Base-by-base conservation (phyloP, 768 basidiomycete species). In the Crassisporium funariophilum region DNA sequence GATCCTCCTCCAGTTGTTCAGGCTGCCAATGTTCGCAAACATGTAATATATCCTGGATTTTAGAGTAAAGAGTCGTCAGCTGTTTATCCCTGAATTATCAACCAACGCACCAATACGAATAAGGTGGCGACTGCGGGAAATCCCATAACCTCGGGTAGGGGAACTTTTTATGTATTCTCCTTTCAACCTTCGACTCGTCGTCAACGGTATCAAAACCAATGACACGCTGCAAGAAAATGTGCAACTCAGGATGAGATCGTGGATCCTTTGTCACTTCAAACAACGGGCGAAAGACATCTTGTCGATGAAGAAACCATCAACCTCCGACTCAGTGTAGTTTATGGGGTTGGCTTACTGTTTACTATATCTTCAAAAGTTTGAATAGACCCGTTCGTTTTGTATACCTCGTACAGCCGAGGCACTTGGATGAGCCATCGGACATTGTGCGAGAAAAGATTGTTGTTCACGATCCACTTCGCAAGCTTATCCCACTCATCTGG, bases 121-220 rank as follows among this genome's bases (percentile, higher is more conserved):
- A 98, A 0, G 94, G 93, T 1, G 97, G 97, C 34, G 91, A 92
- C 57, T 95, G 90, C 23, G 75, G 73, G 0, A 88, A 84, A 64
- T 94, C 80, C 97, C 97, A 99, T 31, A 91, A 71, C 31, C 81
- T 77, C 2, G 97, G 95, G 53, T 88, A 91, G 0, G 95, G 95
- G 72, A 90, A 97, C 63, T 97, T 98, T 59, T 86, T 88, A 62
- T 97, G 88, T 35, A 97, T 84, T 20, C 97, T 75, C 45, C 93
- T 74, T 66, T 99, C 97, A 0, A 83, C 74, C 69, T 98, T 98
- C 2, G 91, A 94, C 69, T 99, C 97, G 58, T 99, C 97, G 56
- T 99, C 97, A 16, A 99, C 97, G n/a, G 88, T 94, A 59, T 98
- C 97, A 60, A 99, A 97, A 4, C 97, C 97, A 41, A 98, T 68